Evolutionary conservation across 2,329 filamentous ascomycete species (phyloP).

Genomic region (Aspergillus sp.): DNA sequence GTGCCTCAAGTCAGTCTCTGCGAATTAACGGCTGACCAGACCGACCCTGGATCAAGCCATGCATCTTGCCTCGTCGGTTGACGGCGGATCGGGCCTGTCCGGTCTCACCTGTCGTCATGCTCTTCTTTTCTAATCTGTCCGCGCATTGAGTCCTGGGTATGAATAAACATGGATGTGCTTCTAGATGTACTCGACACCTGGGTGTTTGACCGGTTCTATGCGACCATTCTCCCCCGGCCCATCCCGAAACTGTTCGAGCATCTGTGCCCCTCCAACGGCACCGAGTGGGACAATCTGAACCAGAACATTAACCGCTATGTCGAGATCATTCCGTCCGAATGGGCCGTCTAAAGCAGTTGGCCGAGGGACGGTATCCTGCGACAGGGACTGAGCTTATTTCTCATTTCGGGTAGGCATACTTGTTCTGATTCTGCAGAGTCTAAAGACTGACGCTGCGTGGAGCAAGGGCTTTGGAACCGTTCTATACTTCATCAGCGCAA

Average conservation of each 20-base stretch:
- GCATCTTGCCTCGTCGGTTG: too few relatives aligned
- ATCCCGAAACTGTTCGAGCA: not conserved
- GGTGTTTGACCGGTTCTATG: conserved; percentile 22
- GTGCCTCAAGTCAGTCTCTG: too few relatives aligned
- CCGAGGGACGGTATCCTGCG: conserved; percentile 7
- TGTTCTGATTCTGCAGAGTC: too few relatives aligned
- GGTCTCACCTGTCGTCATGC: conserved; percentile 7
- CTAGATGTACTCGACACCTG: conserved; percentile 22
- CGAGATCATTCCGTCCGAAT: conserved; percentile 4
- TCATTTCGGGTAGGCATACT: conserved; percentile 1
- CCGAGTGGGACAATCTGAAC: conserved; percentile 1
- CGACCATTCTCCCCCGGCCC: conserved; percentile 12
- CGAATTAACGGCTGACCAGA: too few relatives aligned
- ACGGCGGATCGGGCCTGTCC: conserved; percentile 3
- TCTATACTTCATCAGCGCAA: conserved; percentile 10
- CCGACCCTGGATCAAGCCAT: too few relatives aligned
- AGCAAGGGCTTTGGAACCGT: conserved; percentile 7
- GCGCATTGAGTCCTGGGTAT: not conserved
- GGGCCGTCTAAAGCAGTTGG: conserved; percentile 1
- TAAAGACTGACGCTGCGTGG: not conserved
- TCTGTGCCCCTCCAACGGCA: not conserved
- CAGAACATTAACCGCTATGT: conserved; percentile 10
- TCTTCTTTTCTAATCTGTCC: not conserved
- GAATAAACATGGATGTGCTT: conserved; percentile 18
- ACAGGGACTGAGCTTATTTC: conserved; percentile 11